phyloP scores from a whole-genome alignment of 257 asterid species.

The Solanum paucissectum region DNA sequence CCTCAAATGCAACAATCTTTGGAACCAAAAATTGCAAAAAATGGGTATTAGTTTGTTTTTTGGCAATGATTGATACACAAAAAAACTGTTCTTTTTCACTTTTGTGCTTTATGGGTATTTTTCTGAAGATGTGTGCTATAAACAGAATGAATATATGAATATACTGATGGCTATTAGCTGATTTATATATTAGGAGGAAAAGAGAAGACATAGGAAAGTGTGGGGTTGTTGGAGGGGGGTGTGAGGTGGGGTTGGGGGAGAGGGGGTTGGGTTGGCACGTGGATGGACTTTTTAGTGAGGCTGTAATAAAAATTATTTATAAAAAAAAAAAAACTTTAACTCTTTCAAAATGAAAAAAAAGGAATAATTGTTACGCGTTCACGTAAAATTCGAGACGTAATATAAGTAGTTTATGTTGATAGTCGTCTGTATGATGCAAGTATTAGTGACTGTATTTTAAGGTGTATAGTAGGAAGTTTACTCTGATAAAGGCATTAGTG shows the following conservation, averaged over 20 bases:
- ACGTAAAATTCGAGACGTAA: neutral
- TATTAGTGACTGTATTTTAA: neutral
- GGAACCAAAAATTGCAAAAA: neutral
- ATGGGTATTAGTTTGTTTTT: neutral
- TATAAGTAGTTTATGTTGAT: neutral
- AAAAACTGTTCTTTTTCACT: neutral
- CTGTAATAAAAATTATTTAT: neutral
- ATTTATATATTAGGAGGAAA: neutral
- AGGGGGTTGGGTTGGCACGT: slow-evolving; percentile 21
- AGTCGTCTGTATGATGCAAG: fast-evolving
- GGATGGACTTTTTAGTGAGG: slow-evolving; percentile 32
- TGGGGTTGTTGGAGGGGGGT: neutral
- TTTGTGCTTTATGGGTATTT: neutral
- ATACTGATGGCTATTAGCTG: neutral
- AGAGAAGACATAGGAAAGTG: neutral
- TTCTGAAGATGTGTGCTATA: neutral
- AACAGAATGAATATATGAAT: neutral
- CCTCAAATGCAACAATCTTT: slow-evolving; percentile 12
- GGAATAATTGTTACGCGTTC: neutral
- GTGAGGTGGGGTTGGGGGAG: neutral
- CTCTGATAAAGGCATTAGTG: neutral
- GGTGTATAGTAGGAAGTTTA: neutral
- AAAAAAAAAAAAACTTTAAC: neutral
- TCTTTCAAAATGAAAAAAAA: neutral
- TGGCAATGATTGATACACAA: neutral